Base-by-base conservation (phyloP, 2,329 filamentous ascomycete genomes). In the Xylaria sp. region DNA sequence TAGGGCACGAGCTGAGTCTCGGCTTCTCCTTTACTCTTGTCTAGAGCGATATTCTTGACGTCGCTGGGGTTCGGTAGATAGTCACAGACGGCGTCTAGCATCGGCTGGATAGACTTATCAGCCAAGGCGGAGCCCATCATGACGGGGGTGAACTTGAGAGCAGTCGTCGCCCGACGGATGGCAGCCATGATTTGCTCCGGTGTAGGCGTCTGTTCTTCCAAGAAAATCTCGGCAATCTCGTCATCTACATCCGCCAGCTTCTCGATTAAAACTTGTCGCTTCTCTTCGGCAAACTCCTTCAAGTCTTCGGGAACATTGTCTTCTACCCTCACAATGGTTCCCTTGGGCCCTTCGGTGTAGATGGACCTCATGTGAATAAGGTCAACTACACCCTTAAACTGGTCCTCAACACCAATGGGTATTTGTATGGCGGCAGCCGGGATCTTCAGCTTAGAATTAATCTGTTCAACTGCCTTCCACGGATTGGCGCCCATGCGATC, bases 401-500 rank as follows among this genome's bases (percentile, higher is more conserved):
- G 90, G 79, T 98, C 94, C 82, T 99, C 96, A 32, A 89, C 86
- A 68, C 96, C 96, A 75, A 99, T 98, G 10, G 96, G 96, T 28
- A 99, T 90, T 82, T 99, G 96, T 52, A 99, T 88, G 20, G 96
- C 96, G 13, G 96, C 96, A 41, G 96, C 96, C 39, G 93, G 91
- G 63, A 98, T 91, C 83, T 94, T 94, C 72, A 99, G 89, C 84
- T 99, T 99, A 77, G 91, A 89, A 84, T 97, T 98, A 86, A 99
- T 98, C 83, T 98, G 94, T 50, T 99, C 95, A 66, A 99, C 90
- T 9, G 94, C 94, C 83, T 97, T 98, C 90, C 94, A 99, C 9
- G 96, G 96, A 80, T 99, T 98, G 73, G 96, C 93, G 69, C 96
- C 96, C 92, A 98, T 98, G 74, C 96, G 92, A 79, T 99, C 96